phyloP scores from a whole-genome alignment of 176 grass and related monocot species.

The Microstegium vimineum region DNA sequence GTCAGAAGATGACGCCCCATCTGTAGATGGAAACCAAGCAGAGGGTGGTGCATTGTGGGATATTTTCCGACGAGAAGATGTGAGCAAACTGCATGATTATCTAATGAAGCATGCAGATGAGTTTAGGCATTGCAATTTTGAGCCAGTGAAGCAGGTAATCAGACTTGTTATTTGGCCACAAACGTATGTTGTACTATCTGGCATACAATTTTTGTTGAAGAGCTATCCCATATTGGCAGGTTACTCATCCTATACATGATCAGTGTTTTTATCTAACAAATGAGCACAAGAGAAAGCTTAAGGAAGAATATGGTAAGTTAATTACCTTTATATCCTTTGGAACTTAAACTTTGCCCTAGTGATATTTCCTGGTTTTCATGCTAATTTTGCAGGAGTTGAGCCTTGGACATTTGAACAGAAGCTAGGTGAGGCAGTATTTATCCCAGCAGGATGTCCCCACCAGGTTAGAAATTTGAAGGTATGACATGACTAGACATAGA shows the following conservation, averaged over 20 bases:
- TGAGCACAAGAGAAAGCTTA: slow-evolving; percentile 78
- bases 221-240: slow-evolving; percentile 35
- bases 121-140: slow-evolving; percentile 60
- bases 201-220: neutral
- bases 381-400: slow-evolving; percentile 55
- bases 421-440: slow-evolving; percentile 91
- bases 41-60: slow-evolving; percentile 91
- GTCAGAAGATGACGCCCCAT: neutral
- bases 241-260: slow-evolving; percentile 85
- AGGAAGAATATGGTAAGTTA: slow-evolving; percentile 79
- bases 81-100: slow-evolving; percentile 64
- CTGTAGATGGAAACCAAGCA: neutral
- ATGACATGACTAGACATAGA: neutral
- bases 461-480: slow-evolving; percentile 99
- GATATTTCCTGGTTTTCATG: neutral
- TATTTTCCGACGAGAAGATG: slow-evolving; percentile 82
- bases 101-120: slow-evolving; percentile 54
- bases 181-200: neutral
- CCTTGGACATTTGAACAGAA: slow-evolving; percentile 97
- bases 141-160: slow-evolving; percentile 52
- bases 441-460: slow-evolving; percentile 87
- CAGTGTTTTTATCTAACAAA: slow-evolving; percentile 76
- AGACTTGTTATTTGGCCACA: neutral
- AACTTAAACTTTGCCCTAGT: neutral
- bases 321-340: neutral